Conservation (phyloP, 257 asterid species). For the Pogostemon cablin region DNA sequence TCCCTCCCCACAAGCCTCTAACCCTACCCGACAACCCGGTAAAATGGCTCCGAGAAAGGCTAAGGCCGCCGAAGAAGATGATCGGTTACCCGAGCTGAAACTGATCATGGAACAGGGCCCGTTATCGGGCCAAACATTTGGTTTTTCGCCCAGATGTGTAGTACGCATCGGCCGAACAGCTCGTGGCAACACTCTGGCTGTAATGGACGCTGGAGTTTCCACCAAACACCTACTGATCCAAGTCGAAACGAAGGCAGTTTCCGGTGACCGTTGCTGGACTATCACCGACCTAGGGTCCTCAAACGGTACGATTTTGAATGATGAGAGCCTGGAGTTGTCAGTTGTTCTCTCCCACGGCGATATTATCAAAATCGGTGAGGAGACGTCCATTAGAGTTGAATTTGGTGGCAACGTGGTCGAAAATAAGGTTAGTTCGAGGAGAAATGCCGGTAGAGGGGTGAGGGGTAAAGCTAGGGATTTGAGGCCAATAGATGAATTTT, state of each 20-base stretch:
- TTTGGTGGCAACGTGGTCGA: conserved; percentile 32
- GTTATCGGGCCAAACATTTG: conserved; percentile 45
- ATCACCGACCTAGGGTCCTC: conserved; percentile 70
- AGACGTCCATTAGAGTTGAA: conserved; percentile 53
- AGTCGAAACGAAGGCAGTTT: conserved; percentile 29
- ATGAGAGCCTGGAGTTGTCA: conserved; percentile 39
- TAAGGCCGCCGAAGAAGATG: conserved; percentile 29
- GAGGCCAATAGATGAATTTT: conserved; percentile 42
- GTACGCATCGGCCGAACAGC: conserved; percentile 62
- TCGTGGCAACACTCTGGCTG: conserved; percentile 63
- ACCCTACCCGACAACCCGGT: conserved; percentile 1
- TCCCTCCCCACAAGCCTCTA: neutral
- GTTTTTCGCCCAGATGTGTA: conserved; percentile 44
- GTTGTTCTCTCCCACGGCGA: conserved; percentile 50
- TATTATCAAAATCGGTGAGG: conserved; percentile 65
- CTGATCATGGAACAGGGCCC: conserved; percentile 67
- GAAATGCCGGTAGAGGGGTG: conserved; percentile 43
- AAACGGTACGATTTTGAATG: conserved; percentile 71
- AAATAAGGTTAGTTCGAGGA: conserved; percentile 31
- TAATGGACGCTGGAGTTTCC: conserved; percentile 80
- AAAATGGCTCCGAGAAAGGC: conserved; percentile 43
- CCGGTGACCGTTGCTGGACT: conserved; percentile 46
- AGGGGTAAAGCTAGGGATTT: conserved; percentile 38
- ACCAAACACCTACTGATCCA: conserved; percentile 64
- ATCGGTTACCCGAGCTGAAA: conserved; percentile 44